These are phyloP conservation scores for Citrus inodora DNA, from an alignment of 345 rosid species.

Conservation along the genomic window DNA sequence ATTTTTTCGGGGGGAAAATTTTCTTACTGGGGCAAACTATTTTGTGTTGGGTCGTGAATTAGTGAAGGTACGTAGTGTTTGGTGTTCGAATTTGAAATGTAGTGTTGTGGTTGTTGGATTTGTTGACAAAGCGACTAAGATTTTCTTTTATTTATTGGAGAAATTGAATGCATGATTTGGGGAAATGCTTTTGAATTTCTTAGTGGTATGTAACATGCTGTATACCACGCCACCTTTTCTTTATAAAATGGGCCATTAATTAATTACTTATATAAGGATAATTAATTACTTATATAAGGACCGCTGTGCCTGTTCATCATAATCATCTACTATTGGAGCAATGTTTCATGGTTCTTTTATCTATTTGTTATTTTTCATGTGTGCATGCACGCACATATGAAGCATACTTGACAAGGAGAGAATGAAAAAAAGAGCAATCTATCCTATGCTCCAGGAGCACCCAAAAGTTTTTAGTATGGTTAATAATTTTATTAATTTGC, in stretches of 20 bases:
- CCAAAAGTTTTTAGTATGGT: too few species aligned
- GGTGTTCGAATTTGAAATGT: slow-evolving; percentile 2
- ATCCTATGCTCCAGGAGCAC: too few species aligned
- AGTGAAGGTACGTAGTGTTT: too few species aligned
- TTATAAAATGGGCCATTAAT: neutral
- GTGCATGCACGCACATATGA: too few species aligned
- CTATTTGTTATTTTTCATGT: too few species aligned
- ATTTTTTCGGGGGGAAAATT: neutral
- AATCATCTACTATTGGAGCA: too few species aligned
- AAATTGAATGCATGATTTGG: slow-evolving; percentile 3
- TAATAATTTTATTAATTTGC: too few species aligned
- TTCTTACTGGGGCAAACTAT: neutral
- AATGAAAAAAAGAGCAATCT: too few species aligned
- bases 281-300: neutral
- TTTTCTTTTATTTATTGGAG: slow-evolving; percentile 1
- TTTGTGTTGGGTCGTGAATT: neutral
- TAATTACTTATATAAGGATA: too few species aligned
- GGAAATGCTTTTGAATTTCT: slow-evolving; percentile 4
- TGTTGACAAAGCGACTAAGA: slow-evolving; percentile 8
- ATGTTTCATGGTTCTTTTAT: too few species aligned
- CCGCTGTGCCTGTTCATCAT: too few species aligned
- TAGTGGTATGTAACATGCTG: neutral
- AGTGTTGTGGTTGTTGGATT: neutral
- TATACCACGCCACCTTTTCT: neutral
- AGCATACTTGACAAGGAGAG: too few species aligned